These are phyloP conservation scores for Paratrypanosoma confusum DNA, from an alignment of 208 protist genomes.

Conservation along the genomic window DNA sequence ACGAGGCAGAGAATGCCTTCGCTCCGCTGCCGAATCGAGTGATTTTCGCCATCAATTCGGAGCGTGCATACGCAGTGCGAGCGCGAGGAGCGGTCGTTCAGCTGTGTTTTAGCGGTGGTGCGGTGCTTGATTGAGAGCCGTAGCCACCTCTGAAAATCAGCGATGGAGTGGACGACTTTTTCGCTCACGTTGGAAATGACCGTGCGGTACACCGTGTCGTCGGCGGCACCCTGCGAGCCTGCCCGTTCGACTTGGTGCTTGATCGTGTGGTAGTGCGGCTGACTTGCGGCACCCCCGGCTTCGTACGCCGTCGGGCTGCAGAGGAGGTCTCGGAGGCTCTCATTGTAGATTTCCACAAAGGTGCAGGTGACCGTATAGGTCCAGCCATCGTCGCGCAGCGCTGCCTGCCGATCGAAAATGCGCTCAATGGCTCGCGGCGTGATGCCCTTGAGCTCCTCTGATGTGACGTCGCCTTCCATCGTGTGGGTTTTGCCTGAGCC, in stretches of 20 bases:
- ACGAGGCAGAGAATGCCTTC: conserved; percentile 78
- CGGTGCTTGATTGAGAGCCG: conserved; percentile 47
- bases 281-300: conserved; percentile 14
- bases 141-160: conserved; percentile 61
- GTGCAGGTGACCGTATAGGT: conserved; percentile 54
- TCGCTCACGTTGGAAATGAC: conserved; percentile 54
- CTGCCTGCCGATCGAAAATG: conserved; percentile 53
- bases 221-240: conserved; percentile 14
- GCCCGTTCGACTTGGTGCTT: conserved; percentile 27
- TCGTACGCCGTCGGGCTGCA: conserved; percentile 61
- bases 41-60: conserved; percentile 55
- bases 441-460: conserved; percentile 41
- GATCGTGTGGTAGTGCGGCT: conserved; percentile 49
- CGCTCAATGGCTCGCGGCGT: conserved; percentile 73
- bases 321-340: conserved; percentile 77
- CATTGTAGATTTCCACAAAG: conserved; percentile 90
- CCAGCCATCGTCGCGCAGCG: conserved; percentile 66
- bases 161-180: conserved; percentile 23
- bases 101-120: conserved; percentile 60
- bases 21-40: conserved; percentile 54
- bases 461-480: conserved; percentile 64
- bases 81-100: conserved; percentile 85
- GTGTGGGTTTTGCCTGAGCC: conserved; percentile 88
- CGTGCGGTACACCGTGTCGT: conserved; percentile 24
- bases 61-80: conserved; percentile 88